These are phyloP conservation scores for Aegilops sharonensis DNA, from an alignment of 176 grass and related monocot genomes.

Conservation along the genomic window DNA sequence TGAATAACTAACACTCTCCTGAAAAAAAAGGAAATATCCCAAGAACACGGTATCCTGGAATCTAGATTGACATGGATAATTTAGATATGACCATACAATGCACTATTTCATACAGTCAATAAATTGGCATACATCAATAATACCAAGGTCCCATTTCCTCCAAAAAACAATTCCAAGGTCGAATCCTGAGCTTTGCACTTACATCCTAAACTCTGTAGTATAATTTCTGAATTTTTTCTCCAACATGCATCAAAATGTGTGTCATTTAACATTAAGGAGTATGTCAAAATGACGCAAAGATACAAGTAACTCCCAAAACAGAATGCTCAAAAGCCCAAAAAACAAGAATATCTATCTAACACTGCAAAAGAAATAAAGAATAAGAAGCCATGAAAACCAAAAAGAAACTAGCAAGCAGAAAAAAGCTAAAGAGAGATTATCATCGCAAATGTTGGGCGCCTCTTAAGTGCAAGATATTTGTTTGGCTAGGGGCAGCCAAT, in stretches of 20 bases:
- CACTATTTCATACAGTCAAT: background rate
- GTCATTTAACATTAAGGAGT: background rate
- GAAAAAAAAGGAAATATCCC: background rate
- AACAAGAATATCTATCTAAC: conserved; percentile 1
- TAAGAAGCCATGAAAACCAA: background rate
- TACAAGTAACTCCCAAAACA: background rate
- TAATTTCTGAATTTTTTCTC: conserved; percentile 1
- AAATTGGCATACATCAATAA: background rate
- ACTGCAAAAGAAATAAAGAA: background rate
- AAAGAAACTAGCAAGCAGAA: background rate
- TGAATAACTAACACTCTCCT: conserved; percentile 15
- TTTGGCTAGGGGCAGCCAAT: background rate
- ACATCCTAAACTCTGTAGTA: background rate
- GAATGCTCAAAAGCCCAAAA: background rate
- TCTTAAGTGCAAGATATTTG: background rate
- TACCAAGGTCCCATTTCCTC: background rate
- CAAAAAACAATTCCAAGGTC: background rate
- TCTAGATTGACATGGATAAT: background rate
- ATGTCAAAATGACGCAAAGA: background rate
- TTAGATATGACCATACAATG: background rate
- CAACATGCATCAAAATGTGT: background rate
- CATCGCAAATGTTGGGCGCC: background rate
- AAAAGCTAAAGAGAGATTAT: background rate
- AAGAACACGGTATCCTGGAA: background rate
- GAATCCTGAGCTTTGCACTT: background rate